phyloP scores from a whole-genome alignment of 2,329 filamentous ascomycete species.

The Exserohilum turcica region DNA sequence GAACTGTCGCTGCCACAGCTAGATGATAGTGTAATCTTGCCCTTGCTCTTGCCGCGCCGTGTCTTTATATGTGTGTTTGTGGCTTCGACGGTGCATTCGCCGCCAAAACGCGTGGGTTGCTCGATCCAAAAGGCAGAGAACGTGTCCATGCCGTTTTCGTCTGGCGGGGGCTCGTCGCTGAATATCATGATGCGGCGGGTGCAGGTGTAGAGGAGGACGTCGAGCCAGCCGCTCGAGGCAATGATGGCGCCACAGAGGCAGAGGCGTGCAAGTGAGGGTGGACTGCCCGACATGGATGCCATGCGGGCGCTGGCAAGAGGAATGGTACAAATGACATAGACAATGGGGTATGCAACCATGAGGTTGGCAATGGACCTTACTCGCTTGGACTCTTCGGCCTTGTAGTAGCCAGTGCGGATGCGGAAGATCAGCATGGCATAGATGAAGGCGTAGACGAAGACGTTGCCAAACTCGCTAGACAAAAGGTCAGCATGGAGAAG shows the following conservation, averaged over 20 bases:
- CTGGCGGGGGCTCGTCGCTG: constrained; percentile 53
- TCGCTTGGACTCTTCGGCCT: constrained; percentile 37
- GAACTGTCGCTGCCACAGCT: constrained; percentile 31
- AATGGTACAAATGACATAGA: constrained; percentile 71
- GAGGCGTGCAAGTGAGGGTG: constrained; percentile 53
- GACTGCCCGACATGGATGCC: constrained; percentile 62
- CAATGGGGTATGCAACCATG: constrained; percentile 69
- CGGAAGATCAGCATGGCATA: constrained; percentile 49
- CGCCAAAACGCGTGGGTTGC: constrained; percentile 49
- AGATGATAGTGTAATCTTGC: constrained; percentile 23
- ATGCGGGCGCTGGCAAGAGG: constrained; percentile 70
- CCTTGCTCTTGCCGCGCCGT: constrained; percentile 21
- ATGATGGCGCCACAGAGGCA: constrained; percentile 62
- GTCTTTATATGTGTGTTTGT: constrained; percentile 5
- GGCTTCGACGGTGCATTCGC: constrained; percentile 52
- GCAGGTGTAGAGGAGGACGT: constrained; percentile 63
- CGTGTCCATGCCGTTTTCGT: constrained; percentile 44
- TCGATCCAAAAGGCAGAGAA: constrained; percentile 44
- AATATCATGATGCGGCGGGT: constrained; percentile 62
- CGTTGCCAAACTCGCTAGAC: constrained; percentile 54
- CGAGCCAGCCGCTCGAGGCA: constrained; percentile 63
- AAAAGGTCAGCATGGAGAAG: constrained; percentile 6
- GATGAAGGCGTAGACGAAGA: constrained; percentile 56
- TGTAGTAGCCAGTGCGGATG: constrained; percentile 46
- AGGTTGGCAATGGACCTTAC: constrained; percentile 57